Conservation (phyloP, 2,329 filamentous ascomycete species). For the Biscogniauxia sp. region DNA sequence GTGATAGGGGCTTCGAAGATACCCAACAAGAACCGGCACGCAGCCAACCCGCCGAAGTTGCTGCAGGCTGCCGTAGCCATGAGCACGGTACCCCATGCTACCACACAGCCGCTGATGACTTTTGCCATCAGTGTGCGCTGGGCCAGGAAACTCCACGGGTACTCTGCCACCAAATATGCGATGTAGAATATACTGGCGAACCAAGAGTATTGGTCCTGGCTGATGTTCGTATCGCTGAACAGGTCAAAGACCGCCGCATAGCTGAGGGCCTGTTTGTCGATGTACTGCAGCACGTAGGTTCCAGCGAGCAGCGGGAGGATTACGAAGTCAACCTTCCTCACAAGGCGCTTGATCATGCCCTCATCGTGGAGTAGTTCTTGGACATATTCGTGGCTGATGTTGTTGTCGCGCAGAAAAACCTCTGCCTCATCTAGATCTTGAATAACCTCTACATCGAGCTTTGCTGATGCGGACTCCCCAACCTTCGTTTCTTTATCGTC, state of each 20-base stretch:
- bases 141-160: constrained; percentile 35
- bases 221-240: constrained; percentile 47
- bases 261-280: constrained; percentile 54
- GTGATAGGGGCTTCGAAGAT: constrained; percentile 47
- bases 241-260: constrained; percentile 57
- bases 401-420: constrained; percentile 47
- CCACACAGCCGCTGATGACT: constrained; percentile 32
- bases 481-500: constrained; percentile 5
- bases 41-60: constrained; percentile 4
- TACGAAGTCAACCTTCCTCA: constrained; percentile 47
- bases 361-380: constrained; percentile 44
- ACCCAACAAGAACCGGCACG: constrained; percentile 43
- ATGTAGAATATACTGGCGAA: constrained; percentile 56
- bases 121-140: constrained; percentile 37
- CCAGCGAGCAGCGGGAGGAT: constrained; percentile 51
- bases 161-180: constrained; percentile 31
- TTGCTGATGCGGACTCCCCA: neutral
- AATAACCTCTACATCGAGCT: constrained; percentile 3
- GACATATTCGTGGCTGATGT: constrained; percentile 41
- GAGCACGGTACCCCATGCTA: constrained; percentile 31
- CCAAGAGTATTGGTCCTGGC: constrained; percentile 48
- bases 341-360: constrained; percentile 26
- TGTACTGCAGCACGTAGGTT: constrained; percentile 52
- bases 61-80: constrained; percentile 2
- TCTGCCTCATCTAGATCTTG: constrained; percentile 47